Evolutionary conservation across 305 asterid genomes (phyloP).

Genomic region (Solanum hybrid): DNA sequence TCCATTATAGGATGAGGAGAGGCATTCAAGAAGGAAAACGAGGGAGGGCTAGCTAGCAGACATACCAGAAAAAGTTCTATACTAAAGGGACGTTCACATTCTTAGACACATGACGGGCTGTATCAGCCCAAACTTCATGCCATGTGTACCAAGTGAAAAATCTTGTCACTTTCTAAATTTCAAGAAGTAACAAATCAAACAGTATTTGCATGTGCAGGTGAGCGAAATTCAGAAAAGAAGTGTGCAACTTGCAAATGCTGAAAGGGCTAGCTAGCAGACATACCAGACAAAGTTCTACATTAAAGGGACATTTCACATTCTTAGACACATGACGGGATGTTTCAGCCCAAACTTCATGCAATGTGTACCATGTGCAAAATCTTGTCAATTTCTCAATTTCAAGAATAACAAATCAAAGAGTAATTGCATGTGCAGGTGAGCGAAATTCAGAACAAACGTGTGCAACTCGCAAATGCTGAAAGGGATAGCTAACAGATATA

Average conservation of each 20-base stretch:
- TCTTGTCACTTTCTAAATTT: background rate
- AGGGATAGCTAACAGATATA: background rate
- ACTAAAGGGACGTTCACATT: background rate
- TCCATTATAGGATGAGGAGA: background rate
- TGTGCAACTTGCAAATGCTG: background rate
- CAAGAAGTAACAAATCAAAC: background rate
- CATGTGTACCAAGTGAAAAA: background rate
- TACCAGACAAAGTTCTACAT: background rate
- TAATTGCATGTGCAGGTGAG: background rate
- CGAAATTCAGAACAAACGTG: background rate
- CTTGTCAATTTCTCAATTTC: background rate
- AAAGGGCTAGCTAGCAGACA: background rate
- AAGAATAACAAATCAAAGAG: background rate
- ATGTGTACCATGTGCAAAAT: background rate
- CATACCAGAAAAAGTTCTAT: background rate
- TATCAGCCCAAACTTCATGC: background rate
- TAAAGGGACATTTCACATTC: background rate
- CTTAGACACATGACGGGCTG: background rate
- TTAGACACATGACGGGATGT: background rate
- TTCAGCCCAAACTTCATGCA: background rate
- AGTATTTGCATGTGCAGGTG: background rate
- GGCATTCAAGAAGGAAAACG: background rate
- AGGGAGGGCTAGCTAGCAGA: background rate
- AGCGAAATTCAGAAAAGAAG: background rate
- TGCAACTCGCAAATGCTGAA: background rate